Evolutionary conservation across 371 early-diverging fungal genomes (phyloP).

Genomic region (Cokeromyces recurvatus): DNA sequence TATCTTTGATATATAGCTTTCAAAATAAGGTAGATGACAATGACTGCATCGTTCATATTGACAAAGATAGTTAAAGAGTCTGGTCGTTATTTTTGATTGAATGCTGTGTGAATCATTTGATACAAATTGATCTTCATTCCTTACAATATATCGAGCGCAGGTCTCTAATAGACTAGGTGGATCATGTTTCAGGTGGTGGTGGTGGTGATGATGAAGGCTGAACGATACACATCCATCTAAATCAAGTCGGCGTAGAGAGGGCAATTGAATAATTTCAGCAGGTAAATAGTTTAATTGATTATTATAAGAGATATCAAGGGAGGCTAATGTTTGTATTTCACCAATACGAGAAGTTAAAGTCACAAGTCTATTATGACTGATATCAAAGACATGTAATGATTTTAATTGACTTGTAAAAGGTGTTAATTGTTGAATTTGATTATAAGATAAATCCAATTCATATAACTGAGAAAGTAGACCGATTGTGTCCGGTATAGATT

Average conservation of each 20-base stretch:
- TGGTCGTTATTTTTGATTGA: conserved; percentile 16
- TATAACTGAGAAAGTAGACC: conserved; percentile 52
- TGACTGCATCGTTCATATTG: conserved; percentile 68
- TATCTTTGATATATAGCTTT: conserved; percentile 52
- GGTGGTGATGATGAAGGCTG: no score
- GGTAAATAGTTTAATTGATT: conserved; percentile 31
- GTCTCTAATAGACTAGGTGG: conserved; percentile 67
- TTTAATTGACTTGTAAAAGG: conserved; percentile 27
- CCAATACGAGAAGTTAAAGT: conserved; percentile 62
- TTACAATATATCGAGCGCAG: conserved; percentile 62
- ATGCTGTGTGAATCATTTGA: background rate
- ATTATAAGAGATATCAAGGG: conserved; percentile 64
- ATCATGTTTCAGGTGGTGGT: conserved; percentile 17
- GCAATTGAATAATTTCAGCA: conserved; percentile 38
- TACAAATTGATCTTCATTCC: conserved; percentile 26
- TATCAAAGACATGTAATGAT: conserved; percentile 17
- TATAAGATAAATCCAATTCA: conserved; percentile 50
- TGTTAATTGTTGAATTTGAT: conserved; percentile 47
- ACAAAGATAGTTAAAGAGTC: conserved; percentile 56
- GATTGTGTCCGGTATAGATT: conserved; percentile 60
- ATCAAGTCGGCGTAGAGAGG: conserved; percentile 50
- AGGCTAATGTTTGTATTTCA: conserved; percentile 50
- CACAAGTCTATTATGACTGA: conserved; percentile 18
- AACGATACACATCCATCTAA: conserved; percentile 47
- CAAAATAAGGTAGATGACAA: conserved; percentile 87